A percentile compares a stretch with the other conserved stretches of the same genome.
Conservation (phyloP, 352 stramenopile genomes). For the Phytophthora melonis region DNA sequence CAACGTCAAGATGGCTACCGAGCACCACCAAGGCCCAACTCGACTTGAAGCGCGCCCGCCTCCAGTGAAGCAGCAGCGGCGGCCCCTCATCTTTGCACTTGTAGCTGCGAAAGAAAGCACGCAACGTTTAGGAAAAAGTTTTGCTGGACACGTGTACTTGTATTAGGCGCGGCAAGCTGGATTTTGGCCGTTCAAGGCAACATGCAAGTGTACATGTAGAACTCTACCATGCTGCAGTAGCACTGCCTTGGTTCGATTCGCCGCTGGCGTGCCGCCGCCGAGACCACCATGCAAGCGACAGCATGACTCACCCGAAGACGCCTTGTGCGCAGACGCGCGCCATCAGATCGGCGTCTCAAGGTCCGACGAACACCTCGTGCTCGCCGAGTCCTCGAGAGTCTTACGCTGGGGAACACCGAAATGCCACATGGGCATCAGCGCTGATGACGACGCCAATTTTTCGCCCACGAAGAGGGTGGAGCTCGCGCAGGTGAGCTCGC, state of each 20-base stretch:
- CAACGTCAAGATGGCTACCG: constrained; percentile 13
- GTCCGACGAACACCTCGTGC: not conserved
- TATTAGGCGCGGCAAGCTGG: not conserved
- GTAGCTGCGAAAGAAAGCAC: constrained; percentile 34
- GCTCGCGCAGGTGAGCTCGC: constrained; percentile 4
- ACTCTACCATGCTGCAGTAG: no score
- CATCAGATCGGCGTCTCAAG: constrained; percentile 30
- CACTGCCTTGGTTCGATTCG: no score
- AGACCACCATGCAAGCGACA: no score
- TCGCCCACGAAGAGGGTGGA: constrained; percentile 8
- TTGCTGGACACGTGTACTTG: not conserved
- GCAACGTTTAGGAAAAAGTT: not conserved
- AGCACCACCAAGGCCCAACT: not conserved
- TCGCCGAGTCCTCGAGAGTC: constrained; percentile 11
- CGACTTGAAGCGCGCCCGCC: no score
- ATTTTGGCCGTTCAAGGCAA: constrained; percentile 8
- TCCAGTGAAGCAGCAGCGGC: no score
- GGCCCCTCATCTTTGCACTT: constrained; percentile 22
- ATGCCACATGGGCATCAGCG: constrained; percentile 6
- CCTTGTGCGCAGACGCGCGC: constrained; percentile 3
- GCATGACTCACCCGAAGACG: not conserved
- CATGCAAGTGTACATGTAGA: no score
- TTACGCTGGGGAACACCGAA: constrained; percentile 37
- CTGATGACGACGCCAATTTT: constrained; percentile 27
- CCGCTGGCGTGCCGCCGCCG: no score